Evolutionary conservation across 2,329 filamentous ascomycete genomes (phyloP).

Genomic region (Paraconiothyrium sp.): DNA sequence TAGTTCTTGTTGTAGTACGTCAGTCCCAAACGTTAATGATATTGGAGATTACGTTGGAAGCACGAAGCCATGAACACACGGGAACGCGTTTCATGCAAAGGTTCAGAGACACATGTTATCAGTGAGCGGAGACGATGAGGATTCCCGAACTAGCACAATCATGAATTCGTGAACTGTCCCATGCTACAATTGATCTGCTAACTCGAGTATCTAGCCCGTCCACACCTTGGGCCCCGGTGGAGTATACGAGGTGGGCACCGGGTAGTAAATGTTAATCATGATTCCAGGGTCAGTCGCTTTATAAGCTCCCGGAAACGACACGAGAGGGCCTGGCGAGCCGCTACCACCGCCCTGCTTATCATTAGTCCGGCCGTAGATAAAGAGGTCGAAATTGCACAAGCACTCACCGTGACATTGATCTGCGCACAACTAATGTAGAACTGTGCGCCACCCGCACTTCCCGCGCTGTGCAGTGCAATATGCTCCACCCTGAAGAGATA

Average conservation of each 20-base stretch:
- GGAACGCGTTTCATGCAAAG: no score
- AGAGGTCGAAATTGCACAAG: background rate
- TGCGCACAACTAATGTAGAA: conserved; percentile 60
- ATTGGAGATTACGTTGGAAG: no score
- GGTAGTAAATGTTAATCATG: conserved; percentile 45
- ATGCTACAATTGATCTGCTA: background rate
- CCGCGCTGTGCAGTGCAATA: conserved; percentile 55
- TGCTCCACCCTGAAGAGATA: conserved; percentile 60
- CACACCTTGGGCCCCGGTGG: conserved; percentile 24
- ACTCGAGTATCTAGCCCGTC: conserved; percentile 14
- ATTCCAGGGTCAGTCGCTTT: conserved; percentile 43
- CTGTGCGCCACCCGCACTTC: conserved; percentile 47
- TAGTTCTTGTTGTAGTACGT: no score
- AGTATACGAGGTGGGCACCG: conserved; percentile 24
- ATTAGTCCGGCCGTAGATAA: background rate
- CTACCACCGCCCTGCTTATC: conserved; percentile 40
- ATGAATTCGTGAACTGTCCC: background rate
- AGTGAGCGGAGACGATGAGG: no score
- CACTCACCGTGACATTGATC: conserved; percentile 48
- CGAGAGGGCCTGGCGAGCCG: conserved; percentile 49
- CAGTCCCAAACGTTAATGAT: no score
- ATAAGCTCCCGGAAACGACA: conserved; percentile 54
- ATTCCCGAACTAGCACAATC: background rate
- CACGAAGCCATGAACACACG: no score
- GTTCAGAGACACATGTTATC: no score